Evolutionary conservation across 305 asterid genomes (phyloP).

Genomic region (Rubia balearica): DNA sequence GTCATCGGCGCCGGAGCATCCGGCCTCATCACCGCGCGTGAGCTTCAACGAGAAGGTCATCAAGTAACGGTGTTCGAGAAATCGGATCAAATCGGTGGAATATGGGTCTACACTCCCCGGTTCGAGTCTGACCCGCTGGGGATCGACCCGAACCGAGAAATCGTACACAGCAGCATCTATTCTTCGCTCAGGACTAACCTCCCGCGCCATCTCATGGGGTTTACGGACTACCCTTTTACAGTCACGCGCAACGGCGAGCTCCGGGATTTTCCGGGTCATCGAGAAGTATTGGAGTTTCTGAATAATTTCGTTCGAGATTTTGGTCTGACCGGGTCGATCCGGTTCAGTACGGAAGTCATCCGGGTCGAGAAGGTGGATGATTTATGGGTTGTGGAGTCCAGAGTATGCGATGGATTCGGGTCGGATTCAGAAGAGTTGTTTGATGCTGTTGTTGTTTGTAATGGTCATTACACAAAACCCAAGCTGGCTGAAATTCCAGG

Average conservation of each 20-base stretch:
- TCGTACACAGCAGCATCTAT: constrained; percentile 47
- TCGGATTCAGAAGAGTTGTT: constrained; percentile 32
- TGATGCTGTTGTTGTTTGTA: constrained; percentile 63
- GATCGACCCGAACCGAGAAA: constrained; percentile 45
- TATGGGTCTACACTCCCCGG: constrained; percentile 47
- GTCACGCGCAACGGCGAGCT: constrained; percentile 16
- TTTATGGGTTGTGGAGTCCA: constrained; percentile 46
- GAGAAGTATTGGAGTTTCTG: constrained; percentile 48
- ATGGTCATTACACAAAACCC: constrained; percentile 49
- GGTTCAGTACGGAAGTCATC: constrained; percentile 39
- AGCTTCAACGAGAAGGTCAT: constrained; percentile 44
- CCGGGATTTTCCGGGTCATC: constrained; percentile 33
- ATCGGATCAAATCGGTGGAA: constrained; percentile 46
- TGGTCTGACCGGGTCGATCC: constrained; percentile 34
- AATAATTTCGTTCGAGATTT: constrained; percentile 35
- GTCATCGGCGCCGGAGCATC: constrained; percentile 73
- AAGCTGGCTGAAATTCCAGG: constrained; percentile 47
- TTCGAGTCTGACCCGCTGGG: constrained; percentile 56
- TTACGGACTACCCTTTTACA: constrained; percentile 44
- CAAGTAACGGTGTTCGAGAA: constrained; percentile 43
- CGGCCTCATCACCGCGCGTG: constrained; percentile 47
- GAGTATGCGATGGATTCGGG: constrained; percentile 14
- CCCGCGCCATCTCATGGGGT: constrained; percentile 54
- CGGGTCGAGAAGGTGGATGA: constrained; percentile 36
- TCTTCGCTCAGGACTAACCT: constrained; percentile 48